Evolutionary conservation across 78 protist species (phyloP), one percentile per base, ranked within the genome.

Genomic region (Monocercomonoides exilis): DNA sequence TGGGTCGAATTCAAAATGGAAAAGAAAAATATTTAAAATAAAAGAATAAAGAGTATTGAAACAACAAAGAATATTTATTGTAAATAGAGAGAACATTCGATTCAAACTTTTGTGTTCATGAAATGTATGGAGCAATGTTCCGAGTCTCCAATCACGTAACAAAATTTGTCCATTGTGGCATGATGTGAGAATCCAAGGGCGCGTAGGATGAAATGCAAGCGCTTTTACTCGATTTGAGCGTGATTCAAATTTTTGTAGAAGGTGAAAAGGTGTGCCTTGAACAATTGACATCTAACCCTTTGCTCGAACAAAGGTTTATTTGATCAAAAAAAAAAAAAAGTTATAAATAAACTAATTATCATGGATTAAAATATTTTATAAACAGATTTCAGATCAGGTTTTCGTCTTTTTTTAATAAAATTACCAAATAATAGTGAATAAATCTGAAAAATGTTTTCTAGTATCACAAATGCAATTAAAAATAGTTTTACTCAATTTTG

Each of bases 71-170:
- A n/a, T n/a, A n/a, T n/a, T n/a, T n/a, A 46, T 33, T 2, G 0
- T 33, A 86, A 70, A 45, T 33, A 45, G 43, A 0, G 84, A 41
- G 33, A 54, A 11, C 0, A 41, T 43, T 46, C 21, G 3, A 36
- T 34, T 0, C 1, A 29, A 33, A 91, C 99, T 99, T 6, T 96
- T 98, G 93, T 98, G 99, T 93, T 98, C 99, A 6, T 95, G 97
- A 70, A 95, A 98, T 29, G 91, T 85, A 38, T 96, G 98, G 33
- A 98, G 41, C n/a, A 96, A 91, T 0, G 96, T 93, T 38, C 96
- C 96, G 92, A 96, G 95, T 34, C 98, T 96, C 88, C 95, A 97
- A 90, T 98, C 99, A 95, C 96, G 96, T 1, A 98, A 89, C 94
- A 97, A 98, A 34, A 97, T 95, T 32, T 93, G 90, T 29, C 99